phyloP scores from a whole-genome alignment of 352 stramenopile species.

The Phytophthora ohioensis region DNA sequence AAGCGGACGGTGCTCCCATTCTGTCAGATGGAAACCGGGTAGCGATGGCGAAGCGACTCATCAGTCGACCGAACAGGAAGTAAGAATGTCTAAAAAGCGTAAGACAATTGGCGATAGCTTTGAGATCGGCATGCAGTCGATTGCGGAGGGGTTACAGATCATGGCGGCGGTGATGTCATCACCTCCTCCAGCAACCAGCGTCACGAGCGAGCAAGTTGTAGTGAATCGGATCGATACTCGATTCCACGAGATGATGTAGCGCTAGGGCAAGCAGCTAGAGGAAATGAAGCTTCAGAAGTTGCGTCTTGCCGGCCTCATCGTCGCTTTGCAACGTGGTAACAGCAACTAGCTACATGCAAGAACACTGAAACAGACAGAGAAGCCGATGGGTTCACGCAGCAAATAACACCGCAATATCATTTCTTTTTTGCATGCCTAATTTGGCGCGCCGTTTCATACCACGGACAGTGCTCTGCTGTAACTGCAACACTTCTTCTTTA shows the following conservation, averaged over 20 bases:
- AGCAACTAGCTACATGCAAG: background rate
- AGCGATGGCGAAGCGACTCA: background rate
- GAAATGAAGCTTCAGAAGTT: conserved; percentile 19
- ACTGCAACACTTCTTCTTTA: no score
- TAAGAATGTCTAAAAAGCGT: background rate
- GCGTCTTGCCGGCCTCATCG: conserved; percentile 4
- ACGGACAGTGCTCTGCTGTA: background rate
- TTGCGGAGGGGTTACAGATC: conserved; percentile 11
- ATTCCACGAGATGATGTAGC: conserved; percentile 15
- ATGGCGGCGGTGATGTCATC: conserved; percentile 6
- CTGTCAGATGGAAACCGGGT: background rate
- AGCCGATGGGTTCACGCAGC: background rate
- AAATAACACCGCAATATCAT: conserved; percentile 21
- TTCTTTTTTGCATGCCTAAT: conserved; percentile 14
- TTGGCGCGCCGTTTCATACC: background rate
- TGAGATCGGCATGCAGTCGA: conserved; percentile 17
- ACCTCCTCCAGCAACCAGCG: background rate
- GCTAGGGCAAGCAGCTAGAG: conserved; percentile 3
- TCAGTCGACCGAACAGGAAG: no score
- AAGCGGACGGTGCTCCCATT: background rate
- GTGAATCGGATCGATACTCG: conserved; percentile 2
- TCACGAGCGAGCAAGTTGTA: background rate
- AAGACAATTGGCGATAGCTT: conserved; percentile 14
- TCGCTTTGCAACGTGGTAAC: background rate
- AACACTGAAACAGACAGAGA: background rate